Evolutionary conservation across 768 basidiomycete species (phyloP).

Genomic region (Dacryopinax spathularia): DNA sequence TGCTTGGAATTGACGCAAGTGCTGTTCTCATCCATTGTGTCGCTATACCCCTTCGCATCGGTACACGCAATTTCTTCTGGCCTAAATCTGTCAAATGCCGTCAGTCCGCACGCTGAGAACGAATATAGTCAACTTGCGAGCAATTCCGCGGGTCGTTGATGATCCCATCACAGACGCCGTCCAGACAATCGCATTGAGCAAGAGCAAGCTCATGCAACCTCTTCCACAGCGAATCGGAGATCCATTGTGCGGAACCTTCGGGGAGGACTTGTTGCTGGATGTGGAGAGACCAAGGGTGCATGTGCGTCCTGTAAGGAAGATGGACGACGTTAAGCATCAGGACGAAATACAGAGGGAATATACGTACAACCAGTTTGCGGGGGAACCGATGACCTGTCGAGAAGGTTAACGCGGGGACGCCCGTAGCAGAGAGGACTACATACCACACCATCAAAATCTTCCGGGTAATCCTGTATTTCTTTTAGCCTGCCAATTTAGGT

Average conservation of each 20-base stretch:
- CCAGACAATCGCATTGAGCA: slow-evolving; percentile 22
- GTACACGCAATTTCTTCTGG: slow-evolving; percentile 21
- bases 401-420: not conserved
- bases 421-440: not conserved
- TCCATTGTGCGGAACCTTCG: slow-evolving; percentile 11
- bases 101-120: not conserved
- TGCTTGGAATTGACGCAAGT: slow-evolving; percentile 19
- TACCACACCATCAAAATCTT: slow-evolving; percentile 24
- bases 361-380: slow-evolving; percentile 14
- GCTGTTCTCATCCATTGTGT: not conserved
- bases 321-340: slow-evolving; percentile 13
- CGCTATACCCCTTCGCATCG: not conserved
- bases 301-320: slow-evolving; percentile 12
- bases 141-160: slow-evolving; percentile 21
- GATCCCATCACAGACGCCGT: slow-evolving; percentile 23
- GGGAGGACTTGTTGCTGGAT: slow-evolving; percentile 6
- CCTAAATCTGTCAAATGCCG: slow-evolving; percentile 14
- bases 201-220: slow-evolving; percentile 21
- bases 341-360: not conserved
- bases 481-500: slow-evolving; percentile 8
- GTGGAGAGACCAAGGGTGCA: slow-evolving; percentile 11
- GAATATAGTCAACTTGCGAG: not conserved
- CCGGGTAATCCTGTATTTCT: slow-evolving; percentile 19
- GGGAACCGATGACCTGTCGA: slow-evolving; percentile 18
- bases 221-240: slow-evolving; percentile 18